Evolutionary conservation across 495 filamentous ascomycete species (phyloP), one percentile per base, ranked within the genome.

Genomic region (Aspergillus steynii): DNA sequence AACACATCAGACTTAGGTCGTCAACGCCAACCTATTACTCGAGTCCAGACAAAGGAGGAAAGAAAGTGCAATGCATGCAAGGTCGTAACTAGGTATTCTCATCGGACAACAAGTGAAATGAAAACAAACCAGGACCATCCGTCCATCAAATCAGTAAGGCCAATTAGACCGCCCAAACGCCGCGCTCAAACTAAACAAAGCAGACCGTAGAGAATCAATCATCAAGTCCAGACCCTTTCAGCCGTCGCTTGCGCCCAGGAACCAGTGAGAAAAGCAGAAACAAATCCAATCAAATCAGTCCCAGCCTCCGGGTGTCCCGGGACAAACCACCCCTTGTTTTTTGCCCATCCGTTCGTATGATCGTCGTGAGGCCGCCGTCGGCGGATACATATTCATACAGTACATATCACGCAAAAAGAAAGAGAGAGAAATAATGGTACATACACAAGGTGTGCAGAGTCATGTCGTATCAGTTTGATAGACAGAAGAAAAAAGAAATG

Each of bases 321-420:
- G 20, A 20, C 15, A 34, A 31, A 42, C 48, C 48, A 37, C 56
- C 56, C 28, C 27, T 59, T 59, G 55, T 47, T 46, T 29, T 58
- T 45, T 37, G 27, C 55, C 55, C 55, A 50, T 48, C 55, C 55
- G 49, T 47, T 58, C 50, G 61, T 52, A 56, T 62, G 61, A 57
- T 62, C 61, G 42, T 62, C 61, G 46, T 62, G 28, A 62, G 52
- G 42, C 56, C 63, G 56, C 32, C 50, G 56, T 45, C 15, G 49
- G 42, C 58, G 55, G 51, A 58, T 58, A 65, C 55, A 61, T 65
- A 65, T 52, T 65, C 63, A 60, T 65, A 64, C 62, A 68, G 37
- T 56, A 61, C 58, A 59, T 53, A 50, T 48, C 56, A 50, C 52
- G 53, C 26, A 42, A 27, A 58, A 25, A 56, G 14, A 14, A 42